A percentile compares a stretch with the other conserved stretches of the same genome.
These are phyloP conservation scores for Mortierella alpina DNA, from an alignment of 192 early-diverging fungal species.

Conservation along the genomic window DNA sequence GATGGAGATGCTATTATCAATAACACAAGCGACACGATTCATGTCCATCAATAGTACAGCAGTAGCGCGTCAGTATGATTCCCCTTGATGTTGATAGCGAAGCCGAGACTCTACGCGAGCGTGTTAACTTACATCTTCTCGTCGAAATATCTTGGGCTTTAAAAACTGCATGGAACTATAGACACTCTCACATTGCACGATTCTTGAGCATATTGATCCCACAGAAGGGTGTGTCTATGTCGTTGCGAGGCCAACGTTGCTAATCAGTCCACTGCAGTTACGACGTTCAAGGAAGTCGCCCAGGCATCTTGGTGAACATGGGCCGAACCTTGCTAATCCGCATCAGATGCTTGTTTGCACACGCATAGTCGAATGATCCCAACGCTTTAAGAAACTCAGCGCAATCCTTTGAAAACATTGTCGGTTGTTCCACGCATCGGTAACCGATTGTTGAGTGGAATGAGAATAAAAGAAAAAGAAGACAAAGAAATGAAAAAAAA, in stretches of 20 bases:
- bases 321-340: conserved; percentile 49
- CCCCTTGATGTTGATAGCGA: not conserved
- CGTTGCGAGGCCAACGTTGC: not conserved
- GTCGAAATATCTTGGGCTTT: conserved; percentile 41
- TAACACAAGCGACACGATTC: not conserved
- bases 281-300: not conserved
- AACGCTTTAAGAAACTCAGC: conserved; percentile 54
- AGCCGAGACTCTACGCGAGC: not conserved
- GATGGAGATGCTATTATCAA: conserved; percentile 36
- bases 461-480: too few relatives aligned
- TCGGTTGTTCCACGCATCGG: too few relatives aligned
- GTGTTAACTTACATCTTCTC: conserved; percentile 42
- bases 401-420: conserved; percentile 45
- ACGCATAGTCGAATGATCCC: conserved; percentile 62
- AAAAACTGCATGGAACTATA: conserved; percentile 47
- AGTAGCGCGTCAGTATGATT: not conserved
- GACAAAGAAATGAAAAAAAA: conserved; percentile 6
- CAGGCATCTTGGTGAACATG: not conserved
- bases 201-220: conserved; percentile 38
- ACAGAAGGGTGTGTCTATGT: conserved; percentile 31
- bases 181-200: conserved; percentile 39
- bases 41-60: not conserved
- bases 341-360: conserved; percentile 56
- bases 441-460: not conserved
- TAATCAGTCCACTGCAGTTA: not conserved